Evolutionary conservation across 257 asterid genomes (phyloP).

Genomic region (Cordia subcordata): DNA sequence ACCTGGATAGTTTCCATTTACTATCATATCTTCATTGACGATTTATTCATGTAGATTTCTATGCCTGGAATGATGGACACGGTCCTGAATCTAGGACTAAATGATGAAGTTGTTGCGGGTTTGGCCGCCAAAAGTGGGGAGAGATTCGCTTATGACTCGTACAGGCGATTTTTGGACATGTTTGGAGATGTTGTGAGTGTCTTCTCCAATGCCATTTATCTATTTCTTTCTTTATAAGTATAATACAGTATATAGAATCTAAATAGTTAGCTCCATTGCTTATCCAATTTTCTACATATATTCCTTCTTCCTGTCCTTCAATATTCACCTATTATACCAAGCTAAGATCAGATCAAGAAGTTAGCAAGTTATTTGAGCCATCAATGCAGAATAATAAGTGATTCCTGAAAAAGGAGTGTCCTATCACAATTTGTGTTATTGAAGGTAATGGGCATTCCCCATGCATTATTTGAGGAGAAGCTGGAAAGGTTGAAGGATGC

Average conservation of each 20-base stretch:
- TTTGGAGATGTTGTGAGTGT: conserved; percentile 83
- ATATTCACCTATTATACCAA: background rate
- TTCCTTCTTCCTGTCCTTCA: no score
- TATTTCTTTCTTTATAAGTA: background rate
- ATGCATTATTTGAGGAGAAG: conserved; percentile 75
- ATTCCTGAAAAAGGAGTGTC: background rate
- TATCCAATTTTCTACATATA: no score
- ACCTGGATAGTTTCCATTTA: no score
- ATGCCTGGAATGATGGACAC: conserved; percentile 99
- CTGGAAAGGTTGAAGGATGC: conserved; percentile 53
- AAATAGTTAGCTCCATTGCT: background rate
- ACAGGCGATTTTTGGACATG: conserved; percentile 91
- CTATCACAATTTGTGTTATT: background rate
- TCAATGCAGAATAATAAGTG: background rate
- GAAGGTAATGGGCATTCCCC: conserved; percentile 91
- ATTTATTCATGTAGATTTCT: conserved; percentile 44
- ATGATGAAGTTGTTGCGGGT: conserved; percentile 79
- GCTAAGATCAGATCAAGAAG: no score
- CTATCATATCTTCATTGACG: background rate
- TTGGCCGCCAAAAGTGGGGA: conserved; percentile 91
- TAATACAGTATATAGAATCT: background rate
- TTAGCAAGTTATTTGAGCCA: background rate
- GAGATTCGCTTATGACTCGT: conserved; percentile 87
- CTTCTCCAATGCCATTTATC: background rate
- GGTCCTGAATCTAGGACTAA: conserved; percentile 86